A percentile compares a stretch with the other conserved stretches of the same genome.
Evolutionary conservation across 2,329 filamentous ascomycete genomes (phyloP).

Genomic region (Exophiala mesophila): DNA sequence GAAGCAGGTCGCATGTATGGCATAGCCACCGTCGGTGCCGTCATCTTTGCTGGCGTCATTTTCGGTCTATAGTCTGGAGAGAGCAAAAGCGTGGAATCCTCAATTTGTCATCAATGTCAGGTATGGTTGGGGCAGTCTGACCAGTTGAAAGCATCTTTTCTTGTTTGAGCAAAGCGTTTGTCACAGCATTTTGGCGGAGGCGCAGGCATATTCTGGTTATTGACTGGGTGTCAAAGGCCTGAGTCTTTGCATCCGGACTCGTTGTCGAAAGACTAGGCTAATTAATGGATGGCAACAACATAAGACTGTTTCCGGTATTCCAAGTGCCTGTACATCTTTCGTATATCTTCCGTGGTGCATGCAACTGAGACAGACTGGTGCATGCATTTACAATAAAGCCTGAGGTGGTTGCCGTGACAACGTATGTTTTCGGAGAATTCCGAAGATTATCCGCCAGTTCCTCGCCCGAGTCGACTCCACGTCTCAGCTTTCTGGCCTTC

Average conservation of each 20-base stretch:
- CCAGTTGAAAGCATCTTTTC: too few species aligned
- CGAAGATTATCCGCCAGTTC: slow-evolving; percentile 7
- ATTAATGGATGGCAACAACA: background rate
- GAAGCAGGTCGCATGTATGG: slow-evolving; percentile 55
- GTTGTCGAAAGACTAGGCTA: background rate
- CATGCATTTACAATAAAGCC: background rate
- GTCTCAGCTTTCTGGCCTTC: background rate
- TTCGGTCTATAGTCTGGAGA: slow-evolving; percentile 41
- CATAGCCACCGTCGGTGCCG: slow-evolving; percentile 49
- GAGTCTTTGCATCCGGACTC: background rate
- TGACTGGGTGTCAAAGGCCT: background rate
- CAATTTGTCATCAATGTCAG: too few species aligned
- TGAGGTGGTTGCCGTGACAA: slow-evolving; percentile 8
- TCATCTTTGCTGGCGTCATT: slow-evolving; percentile 56
- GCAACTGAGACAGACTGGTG: too few species aligned
- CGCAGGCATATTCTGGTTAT: background rate
- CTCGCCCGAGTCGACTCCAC: slow-evolving; percentile 1
- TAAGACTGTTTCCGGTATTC: too few species aligned
- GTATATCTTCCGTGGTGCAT: background rate
- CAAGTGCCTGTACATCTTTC: too few species aligned
- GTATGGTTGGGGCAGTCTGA: too few species aligned
- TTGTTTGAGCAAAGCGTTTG: background rate
- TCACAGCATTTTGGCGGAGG: background rate
- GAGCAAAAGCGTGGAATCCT: background rate
- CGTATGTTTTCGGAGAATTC: background rate